Base-by-base conservation (phyloP, 306 rosid genomes). In the Herpetospermum pedunculosum region DNA sequence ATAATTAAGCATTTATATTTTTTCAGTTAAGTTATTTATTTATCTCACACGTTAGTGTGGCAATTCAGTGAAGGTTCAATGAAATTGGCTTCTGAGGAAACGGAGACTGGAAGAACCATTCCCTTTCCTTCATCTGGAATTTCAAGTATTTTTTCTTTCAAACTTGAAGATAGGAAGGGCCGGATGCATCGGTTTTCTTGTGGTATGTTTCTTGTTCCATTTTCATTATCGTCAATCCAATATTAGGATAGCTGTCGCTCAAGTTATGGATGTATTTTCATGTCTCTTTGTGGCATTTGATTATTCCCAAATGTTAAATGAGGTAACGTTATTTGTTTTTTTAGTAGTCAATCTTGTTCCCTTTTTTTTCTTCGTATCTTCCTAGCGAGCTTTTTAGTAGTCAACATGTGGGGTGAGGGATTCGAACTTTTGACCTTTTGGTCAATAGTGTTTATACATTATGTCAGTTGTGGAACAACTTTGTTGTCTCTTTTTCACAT, bases 31-130 rank as follows among this genome's bases (percentile, higher is more conserved):
- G 63, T 40, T 25, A 34, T 72, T 50, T 19, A 14, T 48, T 44
- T 34, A 48, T 63, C 62, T 76, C 55, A 76, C 55, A 46, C 26
- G 23, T 63, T 62, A 21, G 30, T 16, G 64, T 53, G 47, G 21
- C 58, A 65, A 84, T 43, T 29, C 90, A 95, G 99, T 77, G 96
- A 90, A 19, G 81, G 52, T 76, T 94, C 99, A 48, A 70, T 87
- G 77, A 94, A 84, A 80, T 60, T 94, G 83, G 77, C 84, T 83
- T 88, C 90, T 2, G 99, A 94, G 52, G 96, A 83, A 77, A 85
- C 89, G 67, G 97, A 92, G 28, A 80, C 82, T 3, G 89, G 86
- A 81, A 83, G 85, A 84, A 79, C 85, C 2, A 37, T 28, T 70
- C 41, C 85, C 38, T 88, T 50, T 83, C 78, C 67, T 23, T 46